Evolutionary conservation across 129 eudicot genomes (phyloP).

Genomic region (Saposhnikovia divaricata): DNA sequence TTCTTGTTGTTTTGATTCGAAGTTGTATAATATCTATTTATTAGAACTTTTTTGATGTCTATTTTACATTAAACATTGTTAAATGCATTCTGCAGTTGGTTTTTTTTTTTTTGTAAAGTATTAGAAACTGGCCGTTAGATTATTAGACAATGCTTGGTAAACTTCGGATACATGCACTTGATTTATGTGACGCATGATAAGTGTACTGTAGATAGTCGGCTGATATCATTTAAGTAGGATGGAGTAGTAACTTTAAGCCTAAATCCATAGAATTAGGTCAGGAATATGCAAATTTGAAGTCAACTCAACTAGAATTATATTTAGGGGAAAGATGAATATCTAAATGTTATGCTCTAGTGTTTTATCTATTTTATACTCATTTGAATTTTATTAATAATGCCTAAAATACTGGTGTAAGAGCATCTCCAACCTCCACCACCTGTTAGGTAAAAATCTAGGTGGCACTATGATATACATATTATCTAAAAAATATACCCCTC

Average conservation of each 20-base stretch:
- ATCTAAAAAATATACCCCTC: too few relatives aligned
- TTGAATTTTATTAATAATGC: too few relatives aligned
- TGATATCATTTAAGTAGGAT: background rate
- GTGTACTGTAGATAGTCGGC: background rate
- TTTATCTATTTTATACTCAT: too few relatives aligned
- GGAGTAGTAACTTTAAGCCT: background rate
- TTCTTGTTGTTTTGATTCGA: background rate
- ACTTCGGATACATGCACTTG: background rate
- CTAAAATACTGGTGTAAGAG: too few relatives aligned
- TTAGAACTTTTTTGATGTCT: background rate
- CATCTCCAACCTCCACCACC: too few relatives aligned
- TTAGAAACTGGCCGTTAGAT: background rate
- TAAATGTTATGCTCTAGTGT: background rate
- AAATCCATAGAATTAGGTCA: background rate
- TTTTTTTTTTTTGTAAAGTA: background rate
- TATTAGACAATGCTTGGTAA: background rate
- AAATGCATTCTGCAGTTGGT: background rate
- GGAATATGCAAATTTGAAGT: background rate
- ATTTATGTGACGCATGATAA: background rate
- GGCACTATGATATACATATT: too few relatives aligned
- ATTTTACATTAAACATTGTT: background rate
- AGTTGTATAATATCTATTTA: background rate
- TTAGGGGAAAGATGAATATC: background rate
- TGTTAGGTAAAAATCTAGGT: too few relatives aligned
- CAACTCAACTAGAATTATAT: background rate